Base-by-base conservation (phyloP, 1,139 yeast species). In the Diutina catenulata region DNA sequence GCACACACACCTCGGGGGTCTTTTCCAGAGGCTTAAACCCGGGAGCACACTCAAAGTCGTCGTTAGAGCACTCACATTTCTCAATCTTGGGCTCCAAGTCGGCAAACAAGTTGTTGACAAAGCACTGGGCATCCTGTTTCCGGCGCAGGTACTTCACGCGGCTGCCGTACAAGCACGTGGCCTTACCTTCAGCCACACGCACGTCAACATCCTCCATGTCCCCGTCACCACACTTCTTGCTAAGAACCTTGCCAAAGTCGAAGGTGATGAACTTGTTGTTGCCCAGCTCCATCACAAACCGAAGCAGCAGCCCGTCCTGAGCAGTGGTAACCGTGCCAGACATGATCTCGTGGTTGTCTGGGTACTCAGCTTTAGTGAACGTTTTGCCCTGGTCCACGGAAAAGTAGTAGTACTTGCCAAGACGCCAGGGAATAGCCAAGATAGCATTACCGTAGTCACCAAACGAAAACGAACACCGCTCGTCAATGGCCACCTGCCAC, bases 371-470 rank as follows among this genome's bases (percentile, higher is more conserved):
- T 6, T 5, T 18, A 2, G 55, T 47, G 93, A 94, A 87, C 1
- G 76, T 56, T 15, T 59, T 51, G 26, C 94, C 95, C 52, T 83
- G 91, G 51, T 86, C 87, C 32, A 80, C 54, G 0, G 95, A 82
- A 49, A 65, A 86, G 42, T 62, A 64, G 36, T 54, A 53, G 43
- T 56, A 64, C 4, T 31, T 25, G 3, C 8, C 10, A 5, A 4
- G n/a, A 11, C 15, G 10, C 35, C 35, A 31, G 14, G 77, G 77
- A 5, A 75, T 61, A 2, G 87, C 84, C 2, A 82, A 60, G 33
- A 84, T 69, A 4, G 84, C 55, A 52, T 84, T 84, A 37, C 95
- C 96, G 42, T 74, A 73, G 55, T 86, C 94, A 40, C 93, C 95
- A 58, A 77, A 80, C 0, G 80, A 65, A 46, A 72, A 77, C 4